phyloP scores from a whole-genome alignment of 495 filamentous ascomycete species.

The Massariosphaeria phaeospora region DNA sequence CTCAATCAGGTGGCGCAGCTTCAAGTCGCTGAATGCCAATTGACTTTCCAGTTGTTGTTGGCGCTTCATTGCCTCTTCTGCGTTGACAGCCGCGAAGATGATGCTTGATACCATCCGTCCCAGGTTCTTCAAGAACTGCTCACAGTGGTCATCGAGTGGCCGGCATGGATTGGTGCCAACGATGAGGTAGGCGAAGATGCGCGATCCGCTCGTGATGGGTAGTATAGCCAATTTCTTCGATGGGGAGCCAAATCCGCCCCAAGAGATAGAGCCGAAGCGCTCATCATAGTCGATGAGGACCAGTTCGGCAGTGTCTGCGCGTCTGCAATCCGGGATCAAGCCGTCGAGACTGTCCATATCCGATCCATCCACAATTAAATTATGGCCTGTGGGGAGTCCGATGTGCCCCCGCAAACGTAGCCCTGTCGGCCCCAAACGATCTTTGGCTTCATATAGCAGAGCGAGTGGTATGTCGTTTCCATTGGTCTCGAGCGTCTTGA shows the following conservation, averaged over 20 bases:
- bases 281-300: conserved; percentile 18
- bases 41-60: conserved; percentile 16
- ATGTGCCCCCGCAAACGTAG: conserved; percentile 16
- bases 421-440: neutral
- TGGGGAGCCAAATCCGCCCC: conserved; percentile 14
- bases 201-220: conserved; percentile 15
- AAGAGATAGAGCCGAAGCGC: conserved; percentile 18
- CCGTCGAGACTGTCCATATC: conserved; percentile 7
- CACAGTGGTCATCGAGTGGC: conserved; percentile 7
- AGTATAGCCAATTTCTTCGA: conserved; percentile 18
- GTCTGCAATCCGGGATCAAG: conserved; percentile 16
- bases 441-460: conserved; percentile 24
- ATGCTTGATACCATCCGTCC: conserved; percentile 17
- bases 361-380: conserved; percentile 20
- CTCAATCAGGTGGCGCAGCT: conserved; percentile 22
- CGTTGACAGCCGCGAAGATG: conserved; percentile 1
- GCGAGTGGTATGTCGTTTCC: conserved; percentile 30
- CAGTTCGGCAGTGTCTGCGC: neutral
- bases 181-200: conserved; percentile 19
- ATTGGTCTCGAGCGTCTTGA: conserved; percentile 25
- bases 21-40: conserved; percentile 18
- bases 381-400: conserved; percentile 18
- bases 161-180: conserved; percentile 17
- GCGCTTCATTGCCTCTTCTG: conserved; percentile 4
- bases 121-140: conserved; percentile 19